Evolutionary conservation across 1,284 basidiomycete species (phyloP), one percentile per base, ranked within the genome.

Genomic region (Golubevia pallescens): DNA sequence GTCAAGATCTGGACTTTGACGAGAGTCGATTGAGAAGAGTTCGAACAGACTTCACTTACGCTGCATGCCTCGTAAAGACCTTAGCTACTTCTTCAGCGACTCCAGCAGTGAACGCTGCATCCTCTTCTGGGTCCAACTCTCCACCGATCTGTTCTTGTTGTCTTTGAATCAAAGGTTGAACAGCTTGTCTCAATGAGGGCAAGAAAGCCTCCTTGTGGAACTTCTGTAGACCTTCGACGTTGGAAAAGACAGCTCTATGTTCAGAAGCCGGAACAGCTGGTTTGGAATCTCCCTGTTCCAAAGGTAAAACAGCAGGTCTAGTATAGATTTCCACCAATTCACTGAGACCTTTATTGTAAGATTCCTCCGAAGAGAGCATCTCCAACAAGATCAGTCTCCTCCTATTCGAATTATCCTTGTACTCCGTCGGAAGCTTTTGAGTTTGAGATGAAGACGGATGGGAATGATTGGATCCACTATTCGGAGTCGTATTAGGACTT

Each of bases 201-300:
- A 98, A 88, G 87, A 99, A 95, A 76, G 92, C 95, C 69, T 93
- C 91, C 61, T 90, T 90, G 85, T 98, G 96, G 87, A 99, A 97
- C 19, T 92, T 92, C 76, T 94, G 92, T 56, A 99, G 88, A 1
- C 92, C 90, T 71, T 98, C 96, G 1, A 84, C 69, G 57, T 83
- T 80, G 51, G 75, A 77, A 61, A 84, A 84, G 1, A 84, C 73
- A 13, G 67, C 69, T n/a, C 80, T 72, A 56, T 81, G 77, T 65
- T 78, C 81, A 21, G n/a, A 57, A n/a, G 70, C 63, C 2, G 81
- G 75, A 24, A 84, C 57, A 10, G 74, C 67, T 2, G 77, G 67
- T 14, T 71, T 66, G 52, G 62, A 70, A 59, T 57, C 66, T 19
- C 69, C 73, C 8, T 77, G 71, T 7, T 73, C 64, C 20, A 28